Percentiles rank a stretch among this genome's conserved stretches.
Evolutionary conservation across 495 filamentous ascomycete genomes (phyloP).

Genomic region (Barbatosphaeria neglecta): DNA sequence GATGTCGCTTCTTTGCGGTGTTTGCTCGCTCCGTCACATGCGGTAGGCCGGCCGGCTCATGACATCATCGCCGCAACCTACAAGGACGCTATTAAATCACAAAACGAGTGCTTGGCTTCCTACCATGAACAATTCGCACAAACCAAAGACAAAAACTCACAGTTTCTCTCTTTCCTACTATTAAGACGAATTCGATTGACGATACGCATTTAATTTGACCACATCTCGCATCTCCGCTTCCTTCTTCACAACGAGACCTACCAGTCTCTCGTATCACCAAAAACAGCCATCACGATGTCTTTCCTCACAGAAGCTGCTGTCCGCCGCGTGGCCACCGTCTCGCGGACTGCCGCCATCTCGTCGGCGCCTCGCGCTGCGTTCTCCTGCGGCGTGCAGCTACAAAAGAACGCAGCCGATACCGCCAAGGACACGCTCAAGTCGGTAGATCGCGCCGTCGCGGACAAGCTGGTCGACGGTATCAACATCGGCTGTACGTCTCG

Average conservation of each 20-base stretch:
- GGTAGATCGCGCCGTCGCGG: slow-evolving; percentile 38
- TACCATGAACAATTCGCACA: no score
- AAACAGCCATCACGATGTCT: slow-evolving; percentile 43
- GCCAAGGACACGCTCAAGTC: slow-evolving; percentile 41
- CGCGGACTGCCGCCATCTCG: slow-evolving; percentile 7
- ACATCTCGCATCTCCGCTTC: neutral
- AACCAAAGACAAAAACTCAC: no score
- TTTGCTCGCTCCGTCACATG: neutral
- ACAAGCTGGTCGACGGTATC: slow-evolving; percentile 47
- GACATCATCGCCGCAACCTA: neutral
- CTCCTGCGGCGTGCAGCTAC: slow-evolving; percentile 24
- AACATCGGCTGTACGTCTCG: slow-evolving; percentile 37
- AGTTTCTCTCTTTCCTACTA: neutral
- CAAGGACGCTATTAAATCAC: neutral
- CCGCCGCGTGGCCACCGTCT: slow-evolving; percentile 23
- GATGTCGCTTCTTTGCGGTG: neutral
- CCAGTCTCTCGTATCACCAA: slow-evolving; percentile 1
- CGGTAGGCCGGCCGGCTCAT: neutral
- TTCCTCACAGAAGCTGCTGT: slow-evolving; percentile 28
- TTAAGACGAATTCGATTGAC: neutral
- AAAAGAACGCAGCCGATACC: slow-evolving; percentile 32
- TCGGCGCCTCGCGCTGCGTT: slow-evolving; percentile 27
- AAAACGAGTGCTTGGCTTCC: no score
- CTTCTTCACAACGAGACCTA: neutral
- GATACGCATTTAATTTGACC: neutral